Evolutionary conservation across 768 basidiomycete species (phyloP).

Genomic region (Trametes gibbosa): DNA sequence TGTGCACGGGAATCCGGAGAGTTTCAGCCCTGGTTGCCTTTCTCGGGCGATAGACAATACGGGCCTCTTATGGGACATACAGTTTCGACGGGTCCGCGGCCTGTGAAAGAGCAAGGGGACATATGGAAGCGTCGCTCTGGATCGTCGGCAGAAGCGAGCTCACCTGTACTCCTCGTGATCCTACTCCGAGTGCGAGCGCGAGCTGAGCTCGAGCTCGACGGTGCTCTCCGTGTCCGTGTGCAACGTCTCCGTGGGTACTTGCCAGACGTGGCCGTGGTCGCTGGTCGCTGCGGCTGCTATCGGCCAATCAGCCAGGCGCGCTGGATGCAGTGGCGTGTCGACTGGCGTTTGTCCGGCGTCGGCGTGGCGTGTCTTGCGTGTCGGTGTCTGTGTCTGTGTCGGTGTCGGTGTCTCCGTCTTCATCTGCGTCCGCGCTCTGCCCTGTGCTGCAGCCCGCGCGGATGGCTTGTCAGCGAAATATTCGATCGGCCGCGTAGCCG

Average conservation of each 20-base stretch:
- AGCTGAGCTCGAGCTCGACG: no score
- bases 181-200: constrained; percentile 9
- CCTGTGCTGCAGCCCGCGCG: background rate
- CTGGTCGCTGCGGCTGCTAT: constrained; percentile 4
- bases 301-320: constrained; percentile 2
- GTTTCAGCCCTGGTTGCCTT: constrained; percentile 17
- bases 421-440: constrained; percentile 4
- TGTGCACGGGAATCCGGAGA: constrained; percentile 19
- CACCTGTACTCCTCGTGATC: constrained; percentile 21
- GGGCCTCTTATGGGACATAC: constrained; percentile 11
- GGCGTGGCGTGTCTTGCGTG: background rate
- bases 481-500: constrained; percentile 15
- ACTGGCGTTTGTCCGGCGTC: background rate
- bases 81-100: constrained; percentile 10
- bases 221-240: no score
- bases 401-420: no score
- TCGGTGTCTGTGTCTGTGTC: no score
- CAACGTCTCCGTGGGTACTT: constrained; percentile 4
- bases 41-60: constrained; percentile 8
- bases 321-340: background rate
- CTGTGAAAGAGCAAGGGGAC: constrained; percentile 13
- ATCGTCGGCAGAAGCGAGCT: constrained; percentile 23
- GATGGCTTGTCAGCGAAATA: constrained; percentile 15
- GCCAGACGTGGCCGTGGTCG: background rate
- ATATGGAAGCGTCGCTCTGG: constrained; percentile 15